Base-by-base conservation (phyloP, 164 flowering plant genomes). In the Aristolochia contorta region DNA sequence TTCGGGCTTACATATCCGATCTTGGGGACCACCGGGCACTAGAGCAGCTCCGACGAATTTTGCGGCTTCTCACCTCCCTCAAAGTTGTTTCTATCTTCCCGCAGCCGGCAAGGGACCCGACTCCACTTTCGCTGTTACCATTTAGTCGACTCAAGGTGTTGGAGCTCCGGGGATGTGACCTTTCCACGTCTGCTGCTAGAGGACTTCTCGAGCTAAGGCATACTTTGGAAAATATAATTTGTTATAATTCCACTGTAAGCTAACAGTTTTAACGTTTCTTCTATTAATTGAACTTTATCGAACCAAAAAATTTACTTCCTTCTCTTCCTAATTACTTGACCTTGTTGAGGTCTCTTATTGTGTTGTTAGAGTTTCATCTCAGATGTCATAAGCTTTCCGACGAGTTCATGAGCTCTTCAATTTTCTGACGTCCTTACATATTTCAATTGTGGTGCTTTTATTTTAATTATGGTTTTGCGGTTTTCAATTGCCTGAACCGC, bases 21-120 rank as follows among this genome's bases (percentile, higher is more conserved):
- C 84, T 93, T 37, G 98, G 98, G 3, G 98, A 93, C 67, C 91
- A 89, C 74, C 81, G 97, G 6, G 98, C 98, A 23, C 78, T 93
- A 16, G 97, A 90, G 73, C 97, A 90, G 83, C 75, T 93, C 3
- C 76, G 98, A 16, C 57, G 94, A 57, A 90, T 90, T 65, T 78
- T 93, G 0, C 66, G 92, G 24, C 80, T 88, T 0, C 72, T 93
- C 4, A 78, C 96, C 8, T 79, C 89, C 41, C 71, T 93, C 32
- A 93, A 90, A 77, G 80, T 93, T 20, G 96, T 93, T 0, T 82
- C 96, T 1, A 79, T 77, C 23, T 65, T 87, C 32, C 82, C 87
- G 8, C 72, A 78, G 1, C 77, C 82, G 0, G 64, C 63, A 0
- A 67, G 96, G 45, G 97, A 93, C 53, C 97, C 96, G 0, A 87